Conservation (phyloP, 306 rosid species). For the Neltuma alba region DNA sequence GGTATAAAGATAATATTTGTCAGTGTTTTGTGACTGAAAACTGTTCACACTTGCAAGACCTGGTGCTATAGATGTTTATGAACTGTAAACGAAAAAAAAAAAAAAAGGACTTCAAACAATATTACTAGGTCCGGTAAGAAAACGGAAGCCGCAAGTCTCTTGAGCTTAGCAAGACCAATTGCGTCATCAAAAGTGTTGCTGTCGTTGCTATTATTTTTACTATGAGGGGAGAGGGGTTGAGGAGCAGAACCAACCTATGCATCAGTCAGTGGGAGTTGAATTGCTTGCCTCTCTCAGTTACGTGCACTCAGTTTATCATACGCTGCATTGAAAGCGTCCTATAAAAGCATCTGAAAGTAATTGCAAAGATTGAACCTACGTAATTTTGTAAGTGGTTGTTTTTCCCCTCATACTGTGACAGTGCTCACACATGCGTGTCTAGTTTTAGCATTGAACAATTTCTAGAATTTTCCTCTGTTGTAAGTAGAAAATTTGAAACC, state of each 20-base stretch:
- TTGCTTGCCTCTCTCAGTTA: slow-evolving; percentile 2
- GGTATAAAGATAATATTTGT: background rate
- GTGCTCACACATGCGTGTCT: background rate
- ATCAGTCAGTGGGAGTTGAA: slow-evolving; percentile 2
- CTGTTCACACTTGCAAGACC: slow-evolving; percentile 3
- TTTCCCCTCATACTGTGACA: background rate
- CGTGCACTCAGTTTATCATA: slow-evolving; percentile 9
- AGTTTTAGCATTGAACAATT: slow-evolving; percentile 10
- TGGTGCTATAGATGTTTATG: background rate
- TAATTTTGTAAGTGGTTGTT: background rate
- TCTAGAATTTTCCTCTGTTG: background rate
- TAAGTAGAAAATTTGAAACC: slow-evolving; percentile 9
- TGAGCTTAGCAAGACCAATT: slow-evolving; percentile 1
- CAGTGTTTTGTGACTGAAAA: slow-evolving; percentile 10
- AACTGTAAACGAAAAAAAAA: too few relatives aligned
- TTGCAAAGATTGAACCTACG: background rate
- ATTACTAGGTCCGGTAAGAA: background rate
- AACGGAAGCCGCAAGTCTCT: background rate
- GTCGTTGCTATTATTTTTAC: background rate
- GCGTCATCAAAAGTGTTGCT: background rate
- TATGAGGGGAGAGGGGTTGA: background rate
- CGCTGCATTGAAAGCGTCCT: slow-evolving; percentile 13
- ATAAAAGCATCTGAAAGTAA: slow-evolving; percentile 10
- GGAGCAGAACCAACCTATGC: background rate
- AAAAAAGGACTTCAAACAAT: background rate